Base-by-base conservation (phyloP, 208 protist species). In the Hexamita inflata region DNA sequence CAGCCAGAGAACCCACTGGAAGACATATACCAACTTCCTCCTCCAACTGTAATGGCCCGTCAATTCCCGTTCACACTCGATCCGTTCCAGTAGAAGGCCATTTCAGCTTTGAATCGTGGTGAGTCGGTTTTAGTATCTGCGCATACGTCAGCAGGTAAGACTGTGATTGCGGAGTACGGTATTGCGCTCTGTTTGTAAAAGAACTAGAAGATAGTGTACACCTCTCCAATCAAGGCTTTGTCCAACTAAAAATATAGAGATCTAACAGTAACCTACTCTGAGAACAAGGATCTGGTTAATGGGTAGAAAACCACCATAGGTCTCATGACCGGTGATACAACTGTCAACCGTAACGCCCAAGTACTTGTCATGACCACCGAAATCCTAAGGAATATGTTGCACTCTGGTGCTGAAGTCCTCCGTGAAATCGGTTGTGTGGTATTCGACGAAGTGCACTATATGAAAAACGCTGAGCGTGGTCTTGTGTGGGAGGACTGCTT, bases 401-500 rank as follows among this genome's bases (percentile, higher is more conserved):
- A 98, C 85, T 84, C 91, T 49, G 95, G 94, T 40, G 79, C 81
- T 60, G 86, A 89, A 68, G 89, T 98, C 70, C 91, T 98, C 73
- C 90, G 94, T 29, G 94, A 99, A 82, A 92, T 99, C 9, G 91
- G 90, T 30, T 99, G 95, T 88, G 96, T 99, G 19, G 89, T 99
- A 49, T 99, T 99, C 78, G 96, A 99, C 82, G 85, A 88, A 79
- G 94, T 99, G 64, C 97, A 99, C 85, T 99, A 99, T 87, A 97
- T 99, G 91, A 87, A 94, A 57, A 77, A 78, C 35, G 30, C 42
- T 32, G 86, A 90, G 68, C 89, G 96, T 62, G 97, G 97, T 75
- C 95, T 99, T 0, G 97, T 99, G 0, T 99, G 96, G 96, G 96
- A 99, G 82, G 97, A 99, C 81, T 98, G 94, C 41, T 96, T 99